These are phyloP conservation scores for Musa balbisiana DNA, from an alignment of 202 grass and related monocot genomes.

Conservation along the genomic window DNA sequence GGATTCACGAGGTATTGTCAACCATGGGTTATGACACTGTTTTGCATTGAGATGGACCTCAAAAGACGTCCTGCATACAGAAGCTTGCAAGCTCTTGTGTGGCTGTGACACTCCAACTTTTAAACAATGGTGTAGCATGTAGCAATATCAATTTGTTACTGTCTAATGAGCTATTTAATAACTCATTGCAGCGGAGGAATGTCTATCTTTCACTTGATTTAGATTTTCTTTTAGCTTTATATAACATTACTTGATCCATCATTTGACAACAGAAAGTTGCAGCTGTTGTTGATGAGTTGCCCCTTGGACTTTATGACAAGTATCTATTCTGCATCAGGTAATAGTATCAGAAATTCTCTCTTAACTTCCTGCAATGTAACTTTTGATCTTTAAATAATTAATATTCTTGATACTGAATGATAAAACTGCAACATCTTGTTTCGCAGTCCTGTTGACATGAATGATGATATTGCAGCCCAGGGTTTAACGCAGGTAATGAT, in stretches of 20 bases:
- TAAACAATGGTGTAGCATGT: no score
- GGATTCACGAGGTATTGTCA: no score
- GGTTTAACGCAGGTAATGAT: conserved; percentile 67
- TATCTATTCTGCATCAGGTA: conserved; percentile 93
- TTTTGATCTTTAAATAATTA: background rate
- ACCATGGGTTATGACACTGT: no score
- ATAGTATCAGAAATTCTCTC: background rate
- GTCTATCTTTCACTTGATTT: conserved; percentile 3
- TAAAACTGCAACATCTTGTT: conserved; percentile 19
- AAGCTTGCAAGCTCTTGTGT: no score
- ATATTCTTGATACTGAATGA: background rate
- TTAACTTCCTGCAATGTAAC: conserved; percentile 12
- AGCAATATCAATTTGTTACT: no score
- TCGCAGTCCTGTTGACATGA: conserved; percentile 76
- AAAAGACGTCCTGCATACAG: no score
- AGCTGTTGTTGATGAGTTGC: conserved; percentile 70
- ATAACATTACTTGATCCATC: conserved; percentile 10
- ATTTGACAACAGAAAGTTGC: conserved; percentile 76
- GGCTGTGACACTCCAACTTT: no score
- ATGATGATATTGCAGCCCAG: conserved; percentile 82
- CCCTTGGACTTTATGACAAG: conserved; percentile 73
- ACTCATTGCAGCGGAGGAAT: no score
- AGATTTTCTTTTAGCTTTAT: background rate
- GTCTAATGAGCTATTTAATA: no score
- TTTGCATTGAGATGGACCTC: no score